Evolutionary conservation across 2,329 filamentous ascomycete genomes (phyloP).

Genomic region (Sodiomyces alkalinus): DNA sequence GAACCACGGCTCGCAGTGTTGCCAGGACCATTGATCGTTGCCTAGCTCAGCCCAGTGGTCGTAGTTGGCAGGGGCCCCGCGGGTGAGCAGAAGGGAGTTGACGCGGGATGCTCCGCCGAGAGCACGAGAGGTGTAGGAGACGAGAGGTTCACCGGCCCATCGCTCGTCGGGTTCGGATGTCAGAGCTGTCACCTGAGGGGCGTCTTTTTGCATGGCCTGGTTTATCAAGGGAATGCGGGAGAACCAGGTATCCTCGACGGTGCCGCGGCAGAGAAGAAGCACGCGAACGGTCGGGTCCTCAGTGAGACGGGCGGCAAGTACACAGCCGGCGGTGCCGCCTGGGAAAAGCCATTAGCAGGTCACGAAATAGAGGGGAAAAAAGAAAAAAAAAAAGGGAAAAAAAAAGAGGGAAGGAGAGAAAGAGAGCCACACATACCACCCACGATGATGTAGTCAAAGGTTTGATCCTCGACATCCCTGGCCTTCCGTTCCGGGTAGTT

Average conservation of each 20-base stretch:
- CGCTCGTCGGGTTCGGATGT: slow-evolving; percentile 12
- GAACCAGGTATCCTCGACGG: slow-evolving; percentile 12
- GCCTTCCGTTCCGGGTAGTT: slow-evolving; percentile 11
- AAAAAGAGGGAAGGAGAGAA: too few relatives aligned
- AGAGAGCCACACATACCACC: slow-evolving; percentile 20
- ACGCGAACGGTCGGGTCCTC: slow-evolving; percentile 20
- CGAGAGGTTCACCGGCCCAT: slow-evolving; percentile 7
- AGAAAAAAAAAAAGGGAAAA: not conserved
- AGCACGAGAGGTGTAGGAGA: slow-evolving; percentile 13
- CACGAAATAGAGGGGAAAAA: not conserved
- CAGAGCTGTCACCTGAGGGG: slow-evolving; percentile 12
- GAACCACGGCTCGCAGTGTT: slow-evolving; percentile 18
- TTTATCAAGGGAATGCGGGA: slow-evolving; percentile 16
- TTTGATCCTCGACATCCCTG: slow-evolving; percentile 11
- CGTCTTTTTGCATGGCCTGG: slow-evolving; percentile 10
- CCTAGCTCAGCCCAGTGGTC: slow-evolving; percentile 15
- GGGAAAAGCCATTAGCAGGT: not conserved
- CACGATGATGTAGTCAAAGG: slow-evolving; percentile 30
- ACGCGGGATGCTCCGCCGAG: slow-evolving; percentile 17
- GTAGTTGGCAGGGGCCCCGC: slow-evolving; percentile 14
- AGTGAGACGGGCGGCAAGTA: slow-evolving; percentile 27
- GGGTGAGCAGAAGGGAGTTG: slow-evolving; percentile 17
- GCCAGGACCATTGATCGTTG: slow-evolving; percentile 18
- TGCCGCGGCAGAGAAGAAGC: slow-evolving; percentile 21
- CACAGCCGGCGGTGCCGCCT: slow-evolving; percentile 31